Percentiles rank a stretch among this genome's conserved stretches.
These are phyloP conservation scores for Colletotrichum magnum DNA, from an alignment of 2,329 filamentous ascomycete species.

Conservation along the genomic window DNA sequence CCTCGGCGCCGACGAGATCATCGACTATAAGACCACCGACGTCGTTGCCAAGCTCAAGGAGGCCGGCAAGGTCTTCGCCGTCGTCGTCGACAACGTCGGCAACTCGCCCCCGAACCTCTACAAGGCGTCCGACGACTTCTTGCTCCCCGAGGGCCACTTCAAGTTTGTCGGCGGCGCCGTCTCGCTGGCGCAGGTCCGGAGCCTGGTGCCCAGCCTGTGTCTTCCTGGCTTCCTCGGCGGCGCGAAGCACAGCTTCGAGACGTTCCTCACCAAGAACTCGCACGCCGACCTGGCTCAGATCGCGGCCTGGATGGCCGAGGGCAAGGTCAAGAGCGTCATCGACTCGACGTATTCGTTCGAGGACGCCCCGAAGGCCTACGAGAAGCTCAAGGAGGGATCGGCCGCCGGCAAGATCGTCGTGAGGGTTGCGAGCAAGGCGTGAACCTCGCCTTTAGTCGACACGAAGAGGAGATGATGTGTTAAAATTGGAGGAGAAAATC, in stretches of 20 bases:
- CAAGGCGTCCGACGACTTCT: conserved; percentile 63
- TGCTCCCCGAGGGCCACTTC: conserved; percentile 63
- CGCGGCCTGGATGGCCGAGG: conserved; percentile 68
- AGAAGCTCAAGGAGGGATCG: conserved; percentile 70
- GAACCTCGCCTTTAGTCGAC: background rate
- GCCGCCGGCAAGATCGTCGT: conserved; percentile 73
- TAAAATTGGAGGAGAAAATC: no score
- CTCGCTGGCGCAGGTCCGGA: conserved; percentile 44
- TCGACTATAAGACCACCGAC: conserved; percentile 71
- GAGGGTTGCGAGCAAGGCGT: conserved; percentile 41
- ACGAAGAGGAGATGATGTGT: no score
- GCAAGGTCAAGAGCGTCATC: conserved; percentile 69
- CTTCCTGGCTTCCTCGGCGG: conserved; percentile 55
- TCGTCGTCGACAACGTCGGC: conserved; percentile 74
- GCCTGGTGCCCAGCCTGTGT: conserved; percentile 45
- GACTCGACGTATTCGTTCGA: conserved; percentile 70
- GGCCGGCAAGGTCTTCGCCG: conserved; percentile 62
- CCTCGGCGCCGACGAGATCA: conserved; percentile 75
- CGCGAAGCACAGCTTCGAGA: conserved; percentile 57
- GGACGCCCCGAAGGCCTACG: conserved; percentile 69
- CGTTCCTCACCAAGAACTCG: conserved; percentile 56
- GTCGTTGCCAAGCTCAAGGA: conserved; percentile 62
- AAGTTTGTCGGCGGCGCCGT: conserved; percentile 63
- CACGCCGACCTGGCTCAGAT: conserved; percentile 64
- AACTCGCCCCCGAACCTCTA: conserved; percentile 65